Evolutionary conservation across 2,329 filamentous ascomycete genomes (phyloP).

Genomic region (Pseudocercospora vitis): DNA sequence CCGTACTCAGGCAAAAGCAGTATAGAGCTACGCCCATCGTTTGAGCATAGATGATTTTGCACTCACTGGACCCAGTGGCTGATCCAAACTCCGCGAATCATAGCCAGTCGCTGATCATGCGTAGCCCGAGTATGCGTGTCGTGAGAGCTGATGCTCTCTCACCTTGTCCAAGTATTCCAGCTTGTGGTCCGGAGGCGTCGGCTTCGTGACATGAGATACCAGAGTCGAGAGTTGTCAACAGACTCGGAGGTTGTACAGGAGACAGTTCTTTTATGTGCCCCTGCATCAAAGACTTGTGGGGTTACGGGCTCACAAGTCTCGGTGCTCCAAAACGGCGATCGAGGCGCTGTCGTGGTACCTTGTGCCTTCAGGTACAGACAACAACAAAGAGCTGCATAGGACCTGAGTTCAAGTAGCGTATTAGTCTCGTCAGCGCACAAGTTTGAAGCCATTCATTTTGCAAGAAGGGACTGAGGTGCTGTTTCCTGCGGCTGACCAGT

Average conservation of each 20-base stretch:
- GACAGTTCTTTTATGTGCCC: slow-evolving; percentile 9
- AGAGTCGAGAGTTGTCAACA: not conserved
- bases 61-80: not conserved
- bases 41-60: slow-evolving; percentile 8
- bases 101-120: not conserved
- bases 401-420: not conserved
- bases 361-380: slow-evolving; percentile 4
- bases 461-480: not conserved
- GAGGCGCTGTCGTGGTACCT: not conserved
- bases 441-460: not conserved
- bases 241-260: not conserved
- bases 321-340: not conserved
- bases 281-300: slow-evolving; percentile 12
- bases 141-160: not conserved
- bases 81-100: slow-evolving; percentile 2
- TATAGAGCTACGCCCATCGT: not conserved
- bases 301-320: slow-evolving; percentile 10
- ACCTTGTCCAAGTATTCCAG: not conserved
- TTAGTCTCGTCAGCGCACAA: not conserved
- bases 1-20: not conserved
- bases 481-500: not conserved
- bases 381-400: slow-evolving; percentile 5
- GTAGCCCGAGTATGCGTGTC: not conserved
- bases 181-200: not conserved
- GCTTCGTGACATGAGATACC: not conserved